phyloP scores from a whole-genome alignment of 139 green algal species.

The Asterochloris erici region DNA sequence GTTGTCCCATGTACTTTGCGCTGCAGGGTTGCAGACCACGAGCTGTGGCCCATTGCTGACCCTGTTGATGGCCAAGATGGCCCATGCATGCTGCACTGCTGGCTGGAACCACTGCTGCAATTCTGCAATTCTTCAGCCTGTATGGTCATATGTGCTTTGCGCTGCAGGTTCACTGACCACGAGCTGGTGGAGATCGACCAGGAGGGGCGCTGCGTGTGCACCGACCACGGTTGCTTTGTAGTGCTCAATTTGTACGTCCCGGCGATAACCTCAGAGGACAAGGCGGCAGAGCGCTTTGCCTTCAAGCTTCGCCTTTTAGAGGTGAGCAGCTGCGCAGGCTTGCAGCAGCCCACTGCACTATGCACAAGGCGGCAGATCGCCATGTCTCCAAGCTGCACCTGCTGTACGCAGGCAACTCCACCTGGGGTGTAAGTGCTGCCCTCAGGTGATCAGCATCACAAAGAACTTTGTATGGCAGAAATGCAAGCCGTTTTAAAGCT shows the following conservation, averaged over 20 bases:
- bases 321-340: not conserved
- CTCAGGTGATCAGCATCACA: no score
- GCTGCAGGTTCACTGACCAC: conserved; percentile 17
- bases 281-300: conserved; percentile 31
- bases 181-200: conserved; percentile 38
- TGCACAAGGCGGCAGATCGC: no score
- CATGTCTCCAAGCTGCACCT: no score
- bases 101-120: not conserved
- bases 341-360: no score
- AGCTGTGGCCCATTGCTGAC: not conserved
- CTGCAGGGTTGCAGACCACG: no score
- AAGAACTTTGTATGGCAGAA: no score
- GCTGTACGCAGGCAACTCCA: no score
- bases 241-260: conserved; percentile 45
- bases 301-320: conserved; percentile 37
- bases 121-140: not conserved
- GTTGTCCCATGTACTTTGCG: not conserved
- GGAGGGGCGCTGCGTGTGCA: conserved; percentile 50
- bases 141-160: not conserved
- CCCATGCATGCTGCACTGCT: not conserved
- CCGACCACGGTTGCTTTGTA: conserved; percentile 48
- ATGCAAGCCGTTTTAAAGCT: no score
- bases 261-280: conserved; percentile 36
- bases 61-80: not conserved
- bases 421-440: no score